These are phyloP conservation scores for Crataegus laevigata DNA, from an alignment of 306 rosid genomes.

Conservation along the genomic window DNA sequence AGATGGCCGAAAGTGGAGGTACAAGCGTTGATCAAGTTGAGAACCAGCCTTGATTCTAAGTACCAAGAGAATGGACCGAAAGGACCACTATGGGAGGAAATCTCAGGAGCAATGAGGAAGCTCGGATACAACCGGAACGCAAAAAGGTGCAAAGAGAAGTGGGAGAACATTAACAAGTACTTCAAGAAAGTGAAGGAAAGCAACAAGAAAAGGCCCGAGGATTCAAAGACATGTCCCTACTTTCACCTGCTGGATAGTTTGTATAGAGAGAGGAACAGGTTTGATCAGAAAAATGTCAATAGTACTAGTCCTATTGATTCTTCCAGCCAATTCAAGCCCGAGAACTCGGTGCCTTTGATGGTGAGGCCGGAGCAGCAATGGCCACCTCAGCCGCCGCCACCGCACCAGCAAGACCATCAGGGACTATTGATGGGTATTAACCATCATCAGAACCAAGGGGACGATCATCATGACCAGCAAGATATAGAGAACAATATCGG, in stretches of 20 bases:
- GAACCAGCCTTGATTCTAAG: conserved; percentile 53
- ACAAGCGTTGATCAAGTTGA: conserved; percentile 51
- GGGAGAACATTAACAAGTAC: conserved; percentile 98
- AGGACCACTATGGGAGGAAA: conserved; percentile 93
- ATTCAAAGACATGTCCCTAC: conserved; percentile 89
- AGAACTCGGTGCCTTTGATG: conserved; percentile 58
- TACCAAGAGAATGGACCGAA: conserved; percentile 79
- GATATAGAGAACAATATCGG: conserved; percentile 24
- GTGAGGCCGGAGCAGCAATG: conserved; percentile 94
- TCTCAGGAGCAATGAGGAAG: conserved; percentile 57
- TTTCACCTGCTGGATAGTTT: conserved; percentile 64
- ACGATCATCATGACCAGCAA: conserved; percentile 7
- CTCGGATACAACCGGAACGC: conserved; percentile 65
- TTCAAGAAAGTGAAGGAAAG: conserved; percentile 95
- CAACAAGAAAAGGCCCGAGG: conserved; percentile 75
- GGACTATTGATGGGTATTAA: not conserved
- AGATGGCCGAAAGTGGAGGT: conserved; percentile 92
- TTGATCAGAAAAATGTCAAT: not conserved
- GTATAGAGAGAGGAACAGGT: conserved; percentile 49
- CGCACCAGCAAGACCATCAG: not conserved
- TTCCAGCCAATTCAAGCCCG: conserved; percentile 12
- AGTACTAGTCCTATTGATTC: not conserved
- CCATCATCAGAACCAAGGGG: conserved; percentile 3
- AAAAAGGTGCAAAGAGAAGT: conserved; percentile 91
- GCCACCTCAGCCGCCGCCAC: conserved; percentile 39